These are phyloP conservation scores for Guillardia theta DNA, from an alignment of 78 protist species.

Conservation along the genomic window DNA sequence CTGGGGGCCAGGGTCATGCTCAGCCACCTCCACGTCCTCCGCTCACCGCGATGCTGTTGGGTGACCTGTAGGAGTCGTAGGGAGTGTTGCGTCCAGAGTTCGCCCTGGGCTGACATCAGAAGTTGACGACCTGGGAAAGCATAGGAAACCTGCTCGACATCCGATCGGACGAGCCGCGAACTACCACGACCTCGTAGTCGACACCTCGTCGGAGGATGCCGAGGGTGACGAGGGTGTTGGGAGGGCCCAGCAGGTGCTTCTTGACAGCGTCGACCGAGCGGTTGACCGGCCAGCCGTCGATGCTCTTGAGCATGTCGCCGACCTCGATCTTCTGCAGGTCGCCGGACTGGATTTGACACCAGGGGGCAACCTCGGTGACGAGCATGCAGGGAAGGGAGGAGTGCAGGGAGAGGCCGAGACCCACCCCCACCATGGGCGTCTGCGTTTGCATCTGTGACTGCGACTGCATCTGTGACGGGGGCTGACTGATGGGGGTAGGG, in stretches of 20 bases:
- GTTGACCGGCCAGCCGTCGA: slow-evolving; percentile 1
- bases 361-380: neutral
- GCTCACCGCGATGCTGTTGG: too few relatives aligned
- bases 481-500: neutral
- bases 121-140: too few relatives aligned
- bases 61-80: too few relatives aligned
- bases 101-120: too few relatives aligned
- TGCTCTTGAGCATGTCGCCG: neutral
- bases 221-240: slow-evolving; percentile 11
- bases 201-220: neutral
- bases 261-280: neutral
- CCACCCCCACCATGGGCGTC: neutral
- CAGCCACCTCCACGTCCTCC: too few relatives aligned
- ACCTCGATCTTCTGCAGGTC: neutral
- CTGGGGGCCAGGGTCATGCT: too few relatives aligned
- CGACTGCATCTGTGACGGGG: neutral
- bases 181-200: too few relatives aligned
- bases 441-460: neutral
- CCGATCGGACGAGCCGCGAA: too few relatives aligned
- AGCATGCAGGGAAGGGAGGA: neutral
- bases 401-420: neutral
- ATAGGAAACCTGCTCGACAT: too few relatives aligned
- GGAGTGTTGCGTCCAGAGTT: too few relatives aligned
- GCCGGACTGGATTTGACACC: slow-evolving; percentile 23
- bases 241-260: neutral